A percentile compares a stretch with the other conserved stretches of the same genome.
Conservation (phyloP, 2,329 filamentous ascomycete species). For the Penicillium sp. region DNA sequence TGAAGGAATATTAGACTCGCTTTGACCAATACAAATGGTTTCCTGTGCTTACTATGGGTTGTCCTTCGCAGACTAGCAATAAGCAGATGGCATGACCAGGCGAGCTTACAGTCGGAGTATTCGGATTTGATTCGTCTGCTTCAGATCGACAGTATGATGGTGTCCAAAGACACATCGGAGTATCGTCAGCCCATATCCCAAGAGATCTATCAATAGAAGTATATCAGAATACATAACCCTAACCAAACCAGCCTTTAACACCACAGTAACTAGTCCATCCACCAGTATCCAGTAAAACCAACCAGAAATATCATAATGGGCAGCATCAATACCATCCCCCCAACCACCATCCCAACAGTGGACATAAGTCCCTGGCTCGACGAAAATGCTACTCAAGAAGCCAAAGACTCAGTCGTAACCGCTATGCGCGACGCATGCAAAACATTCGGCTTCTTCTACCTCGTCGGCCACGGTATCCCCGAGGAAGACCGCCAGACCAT, state of each 20-base stretch:
- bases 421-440: constrained; percentile 4
- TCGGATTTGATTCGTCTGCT: not conserved
- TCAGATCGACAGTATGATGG: not conserved
- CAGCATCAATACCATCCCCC: not conserved
- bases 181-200: not conserved
- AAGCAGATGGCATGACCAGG: too few relatives aligned
- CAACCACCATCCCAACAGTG: not conserved
- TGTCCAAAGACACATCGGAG: not conserved
- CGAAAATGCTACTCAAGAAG: not conserved
- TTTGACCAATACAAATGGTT: not conserved
- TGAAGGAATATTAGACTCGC: too few relatives aligned
- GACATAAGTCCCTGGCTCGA: not conserved
- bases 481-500: not conserved
- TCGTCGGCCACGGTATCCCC: constrained; percentile 31
- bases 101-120: not conserved
- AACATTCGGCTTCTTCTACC: constrained; percentile 32
- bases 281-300: too few relatives aligned
- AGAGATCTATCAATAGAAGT: not conserved
- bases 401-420: not conserved
- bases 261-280: not conserved
- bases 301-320: not conserved
- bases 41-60: too few relatives aligned
- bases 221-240: not conserved
- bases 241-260: not conserved
- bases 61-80: too few relatives aligned